Evolutionary conservation across 345 rosid genomes (phyloP), one percentile per base, ranked within the genome.

Genomic region (Noccaea bulbosa): DNA sequence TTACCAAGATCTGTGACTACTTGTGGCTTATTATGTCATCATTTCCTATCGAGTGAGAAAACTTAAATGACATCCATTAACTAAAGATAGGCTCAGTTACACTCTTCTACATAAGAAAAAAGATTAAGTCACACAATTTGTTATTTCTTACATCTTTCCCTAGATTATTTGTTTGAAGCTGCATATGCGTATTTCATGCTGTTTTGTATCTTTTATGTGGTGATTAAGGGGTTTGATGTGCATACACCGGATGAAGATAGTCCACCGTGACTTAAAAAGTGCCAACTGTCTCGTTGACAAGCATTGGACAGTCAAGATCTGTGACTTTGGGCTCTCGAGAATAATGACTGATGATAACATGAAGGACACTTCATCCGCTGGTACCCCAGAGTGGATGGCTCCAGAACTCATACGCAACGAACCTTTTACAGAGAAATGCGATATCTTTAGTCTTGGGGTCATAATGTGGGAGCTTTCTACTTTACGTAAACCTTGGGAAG

Each of bases 321-420:
- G 98, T 72, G 99, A 95, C 81, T 95, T 95, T 78, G 99, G 99
- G 47, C 92, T 95, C 32, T 92, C 99, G 5, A 92, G 96, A 77
- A 86, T 87, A 69, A 86, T 87, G 94, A 82, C 82, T 4, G 89
- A 83, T 17, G 75, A 69, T 12, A 82, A 87, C 73, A 85, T 92
- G 81, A 85, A 84, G 78, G 93, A 88, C 74, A 80, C 89, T 11
- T 84, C 98, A 30, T 95, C 96, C 68, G 99, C 98, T 17, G 99
- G 99, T 72, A 92, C 99, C 11, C 99, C 97, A 17, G 98, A 92
- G 77, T 95, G 99, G 99, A 95, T 95, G 98, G 99, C 97, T 61
- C 99, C 99, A 30, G 98, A 95, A 72, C 99, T 95, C 51, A 87
- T 88, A 51, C 89, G 96, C 35, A 89, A 85, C 62, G 90, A 89